Evolutionary conservation across 176 grass and related monocot species (phyloP).

Genomic region (Triticum timopheevii): DNA sequence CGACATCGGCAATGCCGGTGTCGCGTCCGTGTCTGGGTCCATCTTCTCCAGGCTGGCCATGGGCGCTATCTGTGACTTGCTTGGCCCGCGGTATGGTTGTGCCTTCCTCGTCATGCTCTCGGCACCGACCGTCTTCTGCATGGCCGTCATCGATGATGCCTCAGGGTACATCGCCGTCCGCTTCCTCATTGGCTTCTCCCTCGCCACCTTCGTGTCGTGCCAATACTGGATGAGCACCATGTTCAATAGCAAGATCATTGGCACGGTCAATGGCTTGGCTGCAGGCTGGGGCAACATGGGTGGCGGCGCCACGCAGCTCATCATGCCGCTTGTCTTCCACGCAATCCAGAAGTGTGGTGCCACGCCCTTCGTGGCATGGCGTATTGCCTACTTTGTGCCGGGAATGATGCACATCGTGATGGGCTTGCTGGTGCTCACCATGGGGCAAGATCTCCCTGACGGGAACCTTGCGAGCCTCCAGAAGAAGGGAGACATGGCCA

Average conservation of each 20-base stretch:
- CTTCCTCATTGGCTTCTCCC: slow-evolving; percentile 53
- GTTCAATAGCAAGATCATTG: slow-evolving; percentile 91
- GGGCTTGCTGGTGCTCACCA: neutral
- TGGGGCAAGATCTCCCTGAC: neutral
- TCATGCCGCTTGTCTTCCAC: neutral
- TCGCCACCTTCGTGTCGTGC: slow-evolving; percentile 74
- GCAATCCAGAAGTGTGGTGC: neutral
- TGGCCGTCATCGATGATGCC: neutral
- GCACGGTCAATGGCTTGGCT: neutral
- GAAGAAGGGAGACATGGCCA: slow-evolving; percentile 60
- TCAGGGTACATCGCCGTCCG: neutral
- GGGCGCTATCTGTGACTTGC: slow-evolving; percentile 74
- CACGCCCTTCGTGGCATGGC: neutral
- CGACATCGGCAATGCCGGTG: slow-evolving; percentile 84
- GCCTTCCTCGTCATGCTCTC: slow-evolving; percentile 77
- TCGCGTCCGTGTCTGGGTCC: slow-evolving; percentile 81
- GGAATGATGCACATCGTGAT: neutral
- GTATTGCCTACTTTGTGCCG: neutral
- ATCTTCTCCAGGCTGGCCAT: slow-evolving; percentile 86
- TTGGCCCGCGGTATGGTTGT: slow-evolving; percentile 75
- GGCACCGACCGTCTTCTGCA: neutral
- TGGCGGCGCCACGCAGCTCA: neutral
- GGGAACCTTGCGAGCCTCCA: slow-evolving; percentile 22
- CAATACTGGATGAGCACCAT: slow-evolving; percentile 92
- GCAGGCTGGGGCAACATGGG: neutral